Evolutionary conservation across 1,284 basidiomycete species (phyloP), one percentile per base, ranked within the genome.

Genomic region (Cryptococcus sp.): DNA sequence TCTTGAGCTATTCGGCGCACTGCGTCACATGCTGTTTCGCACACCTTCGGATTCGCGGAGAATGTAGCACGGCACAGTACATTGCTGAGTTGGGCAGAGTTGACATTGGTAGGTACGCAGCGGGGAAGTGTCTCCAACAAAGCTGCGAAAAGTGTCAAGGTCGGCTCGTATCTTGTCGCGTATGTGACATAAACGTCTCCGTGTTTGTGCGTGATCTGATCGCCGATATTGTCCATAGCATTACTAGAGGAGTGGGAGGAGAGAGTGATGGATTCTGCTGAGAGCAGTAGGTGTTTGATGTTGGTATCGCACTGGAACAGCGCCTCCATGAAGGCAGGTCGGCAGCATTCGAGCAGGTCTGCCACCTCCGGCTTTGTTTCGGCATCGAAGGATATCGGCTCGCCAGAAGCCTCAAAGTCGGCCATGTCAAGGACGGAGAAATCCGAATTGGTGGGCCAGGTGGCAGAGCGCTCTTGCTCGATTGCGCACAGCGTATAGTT

Each of bases 121-220:
- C 91, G 85, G 0, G 93, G 94, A 86, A 93, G 90, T 3, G 89
- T 84, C 59, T 90, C 87, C 73, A 95, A 89, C 71, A 90, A 87
- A 0, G 88, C 85, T 60, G 88, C 86, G 2, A 96, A 82, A 35
- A 95, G 82, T 56, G 83, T 85, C 68, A 96, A 85, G 55, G 87
- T 85, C 0, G 90, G 82, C 42, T 82, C 80, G 19, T 86, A 82
- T 48, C 84, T 81, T 15, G 81, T 80, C 20, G 88, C 85, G 72
- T 93, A 96, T 1, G 87, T 87, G 5, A 90, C 84, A 35, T 82
- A 81, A 62, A 88, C 82, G 64, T 90, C 87, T 0, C 84, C 82
- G 70, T 92, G 89, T 38, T 86, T 85, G 23, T 61, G 60, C 0
- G 70, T 74, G 38, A 74, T 57, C 17, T 61, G 57, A 13, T 76